These are phyloP conservation scores for Canavalia gladiata DNA, from an alignment of 306 rosid genomes.

Conservation along the genomic window DNA sequence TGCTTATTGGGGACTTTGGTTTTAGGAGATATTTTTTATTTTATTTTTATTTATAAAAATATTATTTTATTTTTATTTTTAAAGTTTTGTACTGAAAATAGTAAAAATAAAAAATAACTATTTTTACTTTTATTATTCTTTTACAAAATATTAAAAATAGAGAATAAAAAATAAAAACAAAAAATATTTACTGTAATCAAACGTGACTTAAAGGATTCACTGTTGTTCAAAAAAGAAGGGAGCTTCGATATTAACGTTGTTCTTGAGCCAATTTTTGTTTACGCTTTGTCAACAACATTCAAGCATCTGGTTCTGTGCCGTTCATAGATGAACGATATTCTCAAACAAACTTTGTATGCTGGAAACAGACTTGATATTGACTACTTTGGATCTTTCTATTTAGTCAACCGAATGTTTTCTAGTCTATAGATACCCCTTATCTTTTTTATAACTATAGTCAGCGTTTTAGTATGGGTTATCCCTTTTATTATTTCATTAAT, in stretches of 20 bases:
- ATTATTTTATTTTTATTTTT: no score
- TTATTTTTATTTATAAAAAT: no score
- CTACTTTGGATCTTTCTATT: not conserved
- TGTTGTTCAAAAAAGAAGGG: conserved; percentile 4
- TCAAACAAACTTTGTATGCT: not conserved
- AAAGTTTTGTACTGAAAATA: no score
- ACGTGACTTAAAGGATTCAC: not conserved
- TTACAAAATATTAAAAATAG: no score
- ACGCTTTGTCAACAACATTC: not conserved
- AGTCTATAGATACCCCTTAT: not conserved
- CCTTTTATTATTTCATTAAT: not conserved
- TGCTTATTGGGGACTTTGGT: not conserved
- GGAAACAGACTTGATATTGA: not conserved
- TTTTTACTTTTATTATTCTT: no score
- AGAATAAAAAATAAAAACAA: no score
- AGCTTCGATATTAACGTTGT: conserved; percentile 6
- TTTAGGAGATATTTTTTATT: no score
- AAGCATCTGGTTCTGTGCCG: not conserved
- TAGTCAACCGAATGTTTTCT: not conserved
- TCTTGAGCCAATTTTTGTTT: not conserved
- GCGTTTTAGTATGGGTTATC: not conserved
- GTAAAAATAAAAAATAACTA: no score
- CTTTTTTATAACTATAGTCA: not conserved
- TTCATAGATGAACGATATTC: conserved; percentile 15
- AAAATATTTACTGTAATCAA: no score